A percentile compares a stretch with the other conserved stretches of the same genome.
These are phyloP conservation scores for Dichotomocladium elegans DNA, from an alignment of 371 early-diverging fungal genomes.

Conservation along the genomic window DNA sequence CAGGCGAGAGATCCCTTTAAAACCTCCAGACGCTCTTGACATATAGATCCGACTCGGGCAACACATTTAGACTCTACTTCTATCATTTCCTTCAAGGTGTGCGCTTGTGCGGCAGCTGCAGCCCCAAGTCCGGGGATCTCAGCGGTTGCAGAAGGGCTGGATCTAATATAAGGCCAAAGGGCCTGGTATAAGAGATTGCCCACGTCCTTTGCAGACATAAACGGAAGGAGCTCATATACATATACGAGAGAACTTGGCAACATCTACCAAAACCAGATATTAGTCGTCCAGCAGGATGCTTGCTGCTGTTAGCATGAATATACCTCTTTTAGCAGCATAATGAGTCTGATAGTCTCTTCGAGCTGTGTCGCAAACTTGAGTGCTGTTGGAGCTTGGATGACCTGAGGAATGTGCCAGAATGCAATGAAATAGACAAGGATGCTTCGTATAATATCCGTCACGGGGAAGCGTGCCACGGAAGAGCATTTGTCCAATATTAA, in stretches of 20 bases:
- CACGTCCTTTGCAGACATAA: conserved; percentile 31
- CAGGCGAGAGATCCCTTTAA: conserved; percentile 17
- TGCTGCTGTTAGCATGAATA: neutral
- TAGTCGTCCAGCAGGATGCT: neutral
- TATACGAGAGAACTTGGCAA: conserved; percentile 20
- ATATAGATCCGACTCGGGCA: conserved; percentile 13
- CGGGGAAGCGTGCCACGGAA: conserved; percentile 4
- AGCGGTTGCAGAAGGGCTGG: neutral
- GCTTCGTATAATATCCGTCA: conserved; percentile 29
- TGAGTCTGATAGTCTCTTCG: conserved; percentile 28
- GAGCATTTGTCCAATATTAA: conserved; percentile 30
- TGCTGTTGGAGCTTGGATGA: conserved; percentile 22
- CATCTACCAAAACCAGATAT: conserved; percentile 7
- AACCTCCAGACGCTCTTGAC: conserved; percentile 11
- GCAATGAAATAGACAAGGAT: conserved; percentile 42
- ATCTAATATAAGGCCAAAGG: conserved; percentile 37
- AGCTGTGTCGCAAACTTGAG: conserved; percentile 37
- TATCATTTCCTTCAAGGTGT: neutral
- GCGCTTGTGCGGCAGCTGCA: neutral
- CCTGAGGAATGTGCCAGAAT: conserved; percentile 46
- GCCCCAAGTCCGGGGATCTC: conserved; percentile 9
- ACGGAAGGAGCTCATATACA: conserved; percentile 25
- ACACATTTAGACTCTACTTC: conserved; percentile 18
- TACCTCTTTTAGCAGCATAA: conserved; percentile 10
- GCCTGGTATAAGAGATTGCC: conserved; percentile 28